These are phyloP conservation scores for Conoideocrella luteorostrata DNA, from an alignment of 2,329 filamentous ascomycete species.

Conservation along the genomic window DNA sequence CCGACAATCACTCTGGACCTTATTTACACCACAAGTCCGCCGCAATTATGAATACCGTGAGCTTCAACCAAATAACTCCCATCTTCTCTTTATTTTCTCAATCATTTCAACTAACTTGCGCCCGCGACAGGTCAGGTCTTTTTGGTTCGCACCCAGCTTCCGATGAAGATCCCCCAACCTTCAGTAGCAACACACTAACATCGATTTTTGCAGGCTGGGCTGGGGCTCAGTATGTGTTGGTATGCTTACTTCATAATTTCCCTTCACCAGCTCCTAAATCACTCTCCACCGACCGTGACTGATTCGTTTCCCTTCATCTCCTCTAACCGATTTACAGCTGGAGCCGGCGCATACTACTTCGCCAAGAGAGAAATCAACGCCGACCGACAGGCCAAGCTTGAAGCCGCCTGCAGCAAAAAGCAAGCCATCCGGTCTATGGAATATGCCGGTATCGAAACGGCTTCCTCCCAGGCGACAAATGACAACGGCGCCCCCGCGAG, in stretches of 20 bases:
- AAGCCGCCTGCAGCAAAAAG: constrained; percentile 60
- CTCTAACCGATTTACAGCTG: constrained; percentile 47
- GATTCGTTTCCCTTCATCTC: not conserved
- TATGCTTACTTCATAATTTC: constrained; percentile 34
- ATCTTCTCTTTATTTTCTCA: not conserved
- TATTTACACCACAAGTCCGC: not conserved
- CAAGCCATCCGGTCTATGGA: constrained; percentile 51
- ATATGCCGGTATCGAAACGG: constrained; percentile 33
- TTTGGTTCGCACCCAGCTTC: constrained; percentile 46
- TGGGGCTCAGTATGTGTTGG: constrained; percentile 85
- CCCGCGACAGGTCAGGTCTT: constrained; percentile 50
- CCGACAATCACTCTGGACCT: not conserved
- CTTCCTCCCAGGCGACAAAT: constrained; percentile 29
- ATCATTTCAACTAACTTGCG: not conserved
- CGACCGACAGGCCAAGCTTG: constrained; percentile 67
- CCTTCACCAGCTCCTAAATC: not conserved
- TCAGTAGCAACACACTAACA: constrained; percentile 8
- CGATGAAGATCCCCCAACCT: not conserved
- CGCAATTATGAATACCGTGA: constrained; percentile 52
- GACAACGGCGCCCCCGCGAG: constrained; percentile 44
- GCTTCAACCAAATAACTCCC: constrained; percentile 11
- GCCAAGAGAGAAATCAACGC: constrained; percentile 93
- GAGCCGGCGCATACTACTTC: constrained; percentile 89
- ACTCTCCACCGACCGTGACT: not conserved
- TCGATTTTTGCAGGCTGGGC: constrained; percentile 63